These are phyloP conservation scores for Dalbergia oliveri DNA, from an alignment of 306 rosid genomes.

Conservation along the genomic window DNA sequence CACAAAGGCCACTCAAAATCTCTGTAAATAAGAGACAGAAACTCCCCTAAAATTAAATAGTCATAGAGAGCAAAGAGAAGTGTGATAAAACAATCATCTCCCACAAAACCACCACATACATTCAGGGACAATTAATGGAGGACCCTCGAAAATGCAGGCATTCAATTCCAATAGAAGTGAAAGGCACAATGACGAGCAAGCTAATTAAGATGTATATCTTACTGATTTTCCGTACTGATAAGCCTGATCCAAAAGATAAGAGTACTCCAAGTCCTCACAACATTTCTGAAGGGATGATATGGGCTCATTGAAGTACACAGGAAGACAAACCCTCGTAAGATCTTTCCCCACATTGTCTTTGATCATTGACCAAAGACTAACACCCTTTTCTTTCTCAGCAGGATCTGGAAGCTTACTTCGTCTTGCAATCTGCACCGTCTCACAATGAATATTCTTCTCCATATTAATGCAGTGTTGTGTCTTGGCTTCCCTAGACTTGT, in stretches of 20 bases:
- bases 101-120: background rate
- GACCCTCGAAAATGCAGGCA: background rate
- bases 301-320: conserved; percentile 98
- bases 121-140: background rate
- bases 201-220: conserved; percentile 37
- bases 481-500: conserved; percentile 48
- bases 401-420: conserved; percentile 91
- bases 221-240: conserved; percentile 86
- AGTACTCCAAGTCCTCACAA: conserved; percentile 94
- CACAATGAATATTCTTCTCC: conserved; percentile 52
- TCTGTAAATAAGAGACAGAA: background rate
- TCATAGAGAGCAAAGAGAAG: background rate
- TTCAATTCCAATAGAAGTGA: background rate
- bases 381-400: conserved; percentile 93
- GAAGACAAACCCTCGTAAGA: conserved; percentile 94
- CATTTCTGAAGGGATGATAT: conserved; percentile 98
- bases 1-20: conserved; percentile 10
- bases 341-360: conserved; percentile 99
- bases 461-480: conserved; percentile 47
- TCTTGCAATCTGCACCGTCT: conserved; percentile 63
- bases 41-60: background rate
- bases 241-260: conserved; percentile 88
- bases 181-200: too few relatives aligned
- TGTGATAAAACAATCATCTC: background rate
- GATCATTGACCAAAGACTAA: conserved; percentile 97